Evolutionary conservation across 176 grass and related monocot genomes (phyloP).

Genomic region (Oryza rufipogon): DNA sequence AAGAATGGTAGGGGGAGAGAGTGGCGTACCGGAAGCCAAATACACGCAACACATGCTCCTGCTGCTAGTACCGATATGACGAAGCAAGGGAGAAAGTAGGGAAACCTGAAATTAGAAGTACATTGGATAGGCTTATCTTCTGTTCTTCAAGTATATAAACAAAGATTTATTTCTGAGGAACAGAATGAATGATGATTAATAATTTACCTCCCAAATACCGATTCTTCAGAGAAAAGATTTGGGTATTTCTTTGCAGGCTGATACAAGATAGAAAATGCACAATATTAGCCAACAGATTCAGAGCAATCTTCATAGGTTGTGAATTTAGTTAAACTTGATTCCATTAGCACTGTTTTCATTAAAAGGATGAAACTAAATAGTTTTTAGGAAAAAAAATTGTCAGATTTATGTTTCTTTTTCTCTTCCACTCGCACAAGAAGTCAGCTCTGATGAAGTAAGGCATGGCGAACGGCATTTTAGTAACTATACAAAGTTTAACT

Average conservation of each 20-base stretch:
- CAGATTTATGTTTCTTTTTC: not conserved
- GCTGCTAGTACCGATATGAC: conserved; percentile 65
- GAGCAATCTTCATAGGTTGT: not conserved
- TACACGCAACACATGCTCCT: conserved; percentile 55
- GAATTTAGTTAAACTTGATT: conserved; percentile 12
- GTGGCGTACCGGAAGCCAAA: conserved; percentile 68
- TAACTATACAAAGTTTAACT: not conserved
- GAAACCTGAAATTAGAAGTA: conserved; percentile 57
- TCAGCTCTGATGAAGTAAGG: not conserved
- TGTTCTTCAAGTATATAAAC: not conserved
- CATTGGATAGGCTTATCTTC: conserved; percentile 2
- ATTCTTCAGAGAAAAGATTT: conserved; percentile 55
- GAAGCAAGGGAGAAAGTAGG: conserved; percentile 73
- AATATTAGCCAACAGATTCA: conserved; percentile 22
- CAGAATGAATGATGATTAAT: not conserved
- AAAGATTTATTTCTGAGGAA: not conserved
- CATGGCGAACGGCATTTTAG: not conserved
- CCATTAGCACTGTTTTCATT: not conserved
- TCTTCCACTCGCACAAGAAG: not conserved
- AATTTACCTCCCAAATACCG: conserved; percentile 69
- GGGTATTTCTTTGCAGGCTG: conserved; percentile 69
- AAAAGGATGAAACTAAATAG: not conserved
- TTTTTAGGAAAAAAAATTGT: not conserved
- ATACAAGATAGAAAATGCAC: conserved; percentile 32
- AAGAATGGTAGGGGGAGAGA: conserved; percentile 9